Percentiles rank a stretch among this genome's conserved stretches.
Evolutionary conservation across 768 basidiomycete genomes (phyloP).

Genomic region (Tulasnella sp.): DNA sequence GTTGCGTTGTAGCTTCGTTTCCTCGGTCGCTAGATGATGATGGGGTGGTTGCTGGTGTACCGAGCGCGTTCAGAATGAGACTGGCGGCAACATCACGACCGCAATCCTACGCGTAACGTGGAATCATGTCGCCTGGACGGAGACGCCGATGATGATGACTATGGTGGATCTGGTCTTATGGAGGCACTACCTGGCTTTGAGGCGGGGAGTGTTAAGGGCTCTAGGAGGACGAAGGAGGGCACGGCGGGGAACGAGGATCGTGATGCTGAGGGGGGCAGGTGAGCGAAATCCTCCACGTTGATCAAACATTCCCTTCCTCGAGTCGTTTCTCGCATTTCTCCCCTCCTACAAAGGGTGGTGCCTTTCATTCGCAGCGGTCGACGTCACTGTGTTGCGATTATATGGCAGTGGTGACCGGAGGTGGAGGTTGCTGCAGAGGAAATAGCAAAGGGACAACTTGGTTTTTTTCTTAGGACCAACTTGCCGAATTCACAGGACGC

Average conservation of each 20-base stretch:
- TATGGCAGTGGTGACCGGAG: too few species aligned
- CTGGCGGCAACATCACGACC: constrained; percentile 6
- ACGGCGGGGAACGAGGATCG: not conserved
- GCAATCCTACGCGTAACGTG: constrained; percentile 11
- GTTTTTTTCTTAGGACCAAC: too few species aligned
- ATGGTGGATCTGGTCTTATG: constrained; percentile 22
- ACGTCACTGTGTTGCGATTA: not conserved
- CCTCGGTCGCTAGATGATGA: not conserved
- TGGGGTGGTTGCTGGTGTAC: constrained; percentile 7
- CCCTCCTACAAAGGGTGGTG: constrained; percentile 9
- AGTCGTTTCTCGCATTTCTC: constrained; percentile 27
- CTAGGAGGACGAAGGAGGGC: not conserved
- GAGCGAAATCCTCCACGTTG: constrained; percentile 17
- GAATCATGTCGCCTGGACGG: constrained; percentile 43
- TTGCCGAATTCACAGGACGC: too few species aligned
- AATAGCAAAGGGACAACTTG: too few species aligned
- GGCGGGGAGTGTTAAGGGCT: not conserved
- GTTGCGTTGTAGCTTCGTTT: constrained; percentile 2
- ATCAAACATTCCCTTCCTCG: constrained; percentile 48
- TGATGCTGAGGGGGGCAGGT: constrained; percentile 23
- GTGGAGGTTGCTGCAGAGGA: too few species aligned
- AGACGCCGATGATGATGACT: constrained; percentile 9
- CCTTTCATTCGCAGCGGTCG: not conserved
- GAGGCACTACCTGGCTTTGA: not conserved
- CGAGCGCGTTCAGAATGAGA: not conserved